A percentile compares a stretch with the other conserved stretches of the same genome.
These are phyloP conservation scores for Talinum fruticosum DNA, from an alignment of 148 eudicot genomes.

Conservation along the genomic window DNA sequence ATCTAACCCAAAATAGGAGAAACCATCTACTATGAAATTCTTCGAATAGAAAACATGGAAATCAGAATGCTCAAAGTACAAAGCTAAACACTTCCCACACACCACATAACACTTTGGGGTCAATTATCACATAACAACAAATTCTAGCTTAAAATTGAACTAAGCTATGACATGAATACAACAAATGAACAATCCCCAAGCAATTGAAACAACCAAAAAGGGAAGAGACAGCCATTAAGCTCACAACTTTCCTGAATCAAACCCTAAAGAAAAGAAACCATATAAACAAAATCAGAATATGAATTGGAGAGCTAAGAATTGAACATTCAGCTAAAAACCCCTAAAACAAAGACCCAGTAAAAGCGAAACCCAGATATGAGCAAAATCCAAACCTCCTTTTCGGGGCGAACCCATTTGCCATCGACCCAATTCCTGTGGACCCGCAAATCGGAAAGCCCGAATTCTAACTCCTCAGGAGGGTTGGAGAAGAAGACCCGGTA, in stretches of 20 bases:
- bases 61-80: not conserved
- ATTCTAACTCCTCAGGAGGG: conserved; percentile 26
- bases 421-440: conserved; percentile 25
- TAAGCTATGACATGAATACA: not conserved
- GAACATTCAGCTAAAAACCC: not conserved
- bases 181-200: not conserved
- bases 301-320: not conserved
- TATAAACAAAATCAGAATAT: not conserved
- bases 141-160: not conserved
- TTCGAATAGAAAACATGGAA: not conserved
- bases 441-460: conserved; percentile 23
- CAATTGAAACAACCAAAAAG: not conserved
- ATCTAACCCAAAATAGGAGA: not conserved
- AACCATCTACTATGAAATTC: not conserved
- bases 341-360: not conserved
- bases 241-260: not conserved
- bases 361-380: not conserved
- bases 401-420: conserved; percentile 33
- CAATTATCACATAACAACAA: not conserved
- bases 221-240: not conserved
- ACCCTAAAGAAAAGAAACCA: not conserved
- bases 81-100: not conserved
- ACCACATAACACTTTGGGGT: not conserved
- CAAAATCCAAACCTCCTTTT: conserved; percentile 21
- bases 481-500: conserved; percentile 16